Evolutionary conservation across 2,329 filamentous ascomycete genomes (phyloP).

Genomic region (Cercospora berteroae): DNA sequence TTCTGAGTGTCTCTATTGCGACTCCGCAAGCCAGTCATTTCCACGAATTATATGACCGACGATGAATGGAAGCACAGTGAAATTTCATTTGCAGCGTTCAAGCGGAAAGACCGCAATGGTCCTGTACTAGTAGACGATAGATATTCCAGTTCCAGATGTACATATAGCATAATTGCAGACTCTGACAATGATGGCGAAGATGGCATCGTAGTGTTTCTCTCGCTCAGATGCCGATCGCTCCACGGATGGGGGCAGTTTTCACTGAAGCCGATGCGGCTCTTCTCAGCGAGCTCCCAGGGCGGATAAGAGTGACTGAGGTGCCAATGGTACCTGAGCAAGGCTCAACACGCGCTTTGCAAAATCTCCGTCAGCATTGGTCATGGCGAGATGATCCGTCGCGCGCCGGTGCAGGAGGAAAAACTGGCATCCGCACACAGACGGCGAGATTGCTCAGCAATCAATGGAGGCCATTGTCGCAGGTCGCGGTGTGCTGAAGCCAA

Average conservation of each 20-base stretch:
- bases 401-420: not conserved
- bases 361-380: slow-evolving; percentile 15
- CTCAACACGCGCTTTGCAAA: not conserved
- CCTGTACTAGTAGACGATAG: slow-evolving; percentile 1
- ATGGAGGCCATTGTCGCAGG: not conserved
- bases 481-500: not conserved
- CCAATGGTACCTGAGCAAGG: slow-evolving; percentile 2
- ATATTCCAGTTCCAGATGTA: not conserved
- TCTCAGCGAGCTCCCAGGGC: not conserved
- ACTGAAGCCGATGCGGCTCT: slow-evolving; percentile 8
- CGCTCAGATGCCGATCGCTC: not conserved
- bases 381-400: not conserved
- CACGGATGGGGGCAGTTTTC: not conserved
- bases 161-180: not conserved
- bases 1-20: slow-evolving; percentile 43
- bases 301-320: not conserved
- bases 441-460: not conserved
- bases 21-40: slow-evolving; percentile 25
- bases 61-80: not conserved
- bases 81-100: slow-evolving; percentile 20
- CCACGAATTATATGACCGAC: slow-evolving; percentile 7
- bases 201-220: not conserved
- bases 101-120: slow-evolving; percentile 9
- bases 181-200: not conserved
- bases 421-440: no score